Conservation (phyloP, 108 stramenopile species). For the Cyclostephanos invisitatus region DNA sequence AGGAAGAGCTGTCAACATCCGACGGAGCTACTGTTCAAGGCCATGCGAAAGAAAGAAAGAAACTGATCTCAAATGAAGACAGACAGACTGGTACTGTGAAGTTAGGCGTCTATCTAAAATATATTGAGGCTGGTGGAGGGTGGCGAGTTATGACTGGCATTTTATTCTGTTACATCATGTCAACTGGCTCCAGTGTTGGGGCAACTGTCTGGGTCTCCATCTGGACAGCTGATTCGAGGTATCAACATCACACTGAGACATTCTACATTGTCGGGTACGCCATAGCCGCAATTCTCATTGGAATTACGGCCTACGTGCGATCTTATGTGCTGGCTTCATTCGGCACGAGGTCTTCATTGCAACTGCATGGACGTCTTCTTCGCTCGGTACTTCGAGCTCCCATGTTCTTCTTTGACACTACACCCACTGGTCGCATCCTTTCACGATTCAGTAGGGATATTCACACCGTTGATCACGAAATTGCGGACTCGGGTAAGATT, state of each 20-base stretch:
- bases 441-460: slow-evolving; percentile 85
- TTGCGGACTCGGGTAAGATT: slow-evolving; percentile 43
- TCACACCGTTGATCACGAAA: slow-evolving; percentile 66
- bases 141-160: slow-evolving; percentile 45
- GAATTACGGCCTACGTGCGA: slow-evolving; percentile 61
- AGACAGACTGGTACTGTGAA: slow-evolving; percentile 65
- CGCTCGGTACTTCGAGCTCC: slow-evolving; percentile 79
- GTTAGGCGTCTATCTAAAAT: slow-evolving; percentile 61
- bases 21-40: background rate
- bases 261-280: slow-evolving; percentile 49
- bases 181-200: slow-evolving; percentile 50
- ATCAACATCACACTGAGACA: slow-evolving; percentile 46
- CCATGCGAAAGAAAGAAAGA: slow-evolving; percentile 24
- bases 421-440: slow-evolving; percentile 90
- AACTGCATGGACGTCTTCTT: slow-evolving; percentile 58
- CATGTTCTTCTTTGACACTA: slow-evolving; percentile 91
- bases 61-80: slow-evolving; percentile 70
- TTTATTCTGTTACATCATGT: slow-evolving; percentile 57
- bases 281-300: slow-evolving; percentile 39
- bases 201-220: slow-evolving; percentile 59
- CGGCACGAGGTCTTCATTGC: slow-evolving; percentile 62
- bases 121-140: slow-evolving; percentile 68
- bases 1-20: background rate
- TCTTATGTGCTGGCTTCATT: slow-evolving; percentile 61
- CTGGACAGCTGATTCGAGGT: slow-evolving; percentile 69